These are phyloP conservation scores for Aspergillus sp. DNA, from an alignment of 2,329 filamentous ascomycete species.

Conservation along the genomic window DNA sequence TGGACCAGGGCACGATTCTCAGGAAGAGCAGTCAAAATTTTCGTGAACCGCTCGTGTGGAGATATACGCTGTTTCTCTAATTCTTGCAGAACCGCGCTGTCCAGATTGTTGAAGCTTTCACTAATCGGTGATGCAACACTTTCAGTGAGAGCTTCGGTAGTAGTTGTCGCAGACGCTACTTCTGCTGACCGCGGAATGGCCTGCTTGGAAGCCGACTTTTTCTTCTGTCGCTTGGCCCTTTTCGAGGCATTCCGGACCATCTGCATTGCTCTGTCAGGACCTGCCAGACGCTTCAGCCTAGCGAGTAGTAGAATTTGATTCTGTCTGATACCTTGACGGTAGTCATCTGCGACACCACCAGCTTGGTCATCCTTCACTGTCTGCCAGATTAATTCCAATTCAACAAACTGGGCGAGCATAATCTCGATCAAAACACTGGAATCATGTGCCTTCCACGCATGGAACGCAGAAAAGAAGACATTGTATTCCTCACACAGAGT, in stretches of 20 bases:
- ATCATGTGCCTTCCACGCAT: constrained; percentile 65
- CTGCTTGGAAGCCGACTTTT: constrained; percentile 54
- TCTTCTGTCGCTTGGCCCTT: constrained; percentile 56
- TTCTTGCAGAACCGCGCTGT: constrained; percentile 34
- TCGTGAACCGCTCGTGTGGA: constrained; percentile 45
- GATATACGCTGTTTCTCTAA: constrained; percentile 36
- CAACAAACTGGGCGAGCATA: constrained; percentile 66
- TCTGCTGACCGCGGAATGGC: constrained; percentile 58
- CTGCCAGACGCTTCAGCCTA: constrained; percentile 62
- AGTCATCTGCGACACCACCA: constrained; percentile 63
- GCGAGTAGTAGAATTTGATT: constrained; percentile 65
- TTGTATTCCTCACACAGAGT: constrained; percentile 57
- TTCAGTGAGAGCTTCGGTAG: constrained; percentile 36
- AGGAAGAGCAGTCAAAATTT: constrained; percentile 60
- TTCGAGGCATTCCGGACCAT: constrained; percentile 62
- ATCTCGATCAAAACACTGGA: constrained; percentile 63
- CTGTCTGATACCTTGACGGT: constrained; percentile 63
- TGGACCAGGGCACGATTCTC: constrained; percentile 63
- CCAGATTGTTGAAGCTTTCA: constrained; percentile 41
- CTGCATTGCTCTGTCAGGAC: constrained; percentile 59
- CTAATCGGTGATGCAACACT: constrained; percentile 41
- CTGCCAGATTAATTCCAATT: constrained; percentile 67
- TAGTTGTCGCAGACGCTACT: constrained; percentile 28
- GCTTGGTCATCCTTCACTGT: constrained; percentile 63
- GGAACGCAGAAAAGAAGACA: constrained; percentile 62